A percentile compares a stretch with the other conserved stretches of the same genome.
phyloP scores from a whole-genome alignment of 306 rosid genomes.

The Pachyrhizus erosus region DNA sequence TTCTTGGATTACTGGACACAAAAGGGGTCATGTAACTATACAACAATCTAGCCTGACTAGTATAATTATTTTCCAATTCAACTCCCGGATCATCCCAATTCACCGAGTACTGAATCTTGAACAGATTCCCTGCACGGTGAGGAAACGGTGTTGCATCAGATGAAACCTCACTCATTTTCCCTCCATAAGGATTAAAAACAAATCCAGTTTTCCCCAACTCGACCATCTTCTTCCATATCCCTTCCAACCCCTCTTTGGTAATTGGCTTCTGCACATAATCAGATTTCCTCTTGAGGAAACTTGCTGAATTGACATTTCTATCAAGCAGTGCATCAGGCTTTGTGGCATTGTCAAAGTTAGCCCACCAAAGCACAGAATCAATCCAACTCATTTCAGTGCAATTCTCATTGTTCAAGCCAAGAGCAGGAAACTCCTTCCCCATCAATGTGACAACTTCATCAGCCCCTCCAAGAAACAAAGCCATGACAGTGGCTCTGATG shows the following conservation, averaged over 20 bases:
- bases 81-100: slow-evolving; percentile 46
- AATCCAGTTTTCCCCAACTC: slow-evolving; percentile 50
- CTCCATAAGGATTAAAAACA: slow-evolving; percentile 61
- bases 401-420: slow-evolving; percentile 57
- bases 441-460: slow-evolving; percentile 49
- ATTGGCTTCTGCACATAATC: slow-evolving; percentile 55
- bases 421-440: slow-evolving; percentile 58
- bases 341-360: slow-evolving; percentile 26
- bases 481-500: slow-evolving; percentile 45
- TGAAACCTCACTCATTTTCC: slow-evolving; percentile 44
- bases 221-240: slow-evolving; percentile 50
- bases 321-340: slow-evolving; percentile 46
- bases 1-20: slow-evolving; percentile 57
- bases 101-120: slow-evolving; percentile 56
- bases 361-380: slow-evolving; percentile 56
- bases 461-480: slow-evolving; percentile 61
- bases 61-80: slow-evolving; percentile 35
- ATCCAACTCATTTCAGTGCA: slow-evolving; percentile 67
- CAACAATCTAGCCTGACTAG: slow-evolving; percentile 26
- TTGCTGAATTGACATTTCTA: slow-evolving; percentile 23
- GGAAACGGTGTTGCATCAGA: slow-evolving; percentile 52
- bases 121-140: slow-evolving; percentile 53
- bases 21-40: slow-evolving; percentile 57
- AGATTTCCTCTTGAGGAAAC: slow-evolving; percentile 53
- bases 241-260: slow-evolving; percentile 47